Conservation (phyloP, 2,329 filamentous ascomycete genomes). For the Venturia aucupariae region DNA sequence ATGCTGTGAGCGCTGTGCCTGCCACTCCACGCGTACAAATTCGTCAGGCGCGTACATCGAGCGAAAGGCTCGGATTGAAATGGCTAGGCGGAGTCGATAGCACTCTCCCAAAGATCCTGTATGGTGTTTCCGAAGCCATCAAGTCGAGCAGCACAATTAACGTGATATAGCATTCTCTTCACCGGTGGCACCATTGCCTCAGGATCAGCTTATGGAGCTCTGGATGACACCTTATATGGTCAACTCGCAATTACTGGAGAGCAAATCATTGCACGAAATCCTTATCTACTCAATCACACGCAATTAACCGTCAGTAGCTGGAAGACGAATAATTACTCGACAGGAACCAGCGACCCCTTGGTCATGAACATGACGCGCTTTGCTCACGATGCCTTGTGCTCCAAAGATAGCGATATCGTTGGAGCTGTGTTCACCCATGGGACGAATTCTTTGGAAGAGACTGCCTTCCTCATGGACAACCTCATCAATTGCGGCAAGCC, state of each 20-base stretch:
- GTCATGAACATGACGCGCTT: constrained; percentile 27
- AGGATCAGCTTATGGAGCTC: neutral
- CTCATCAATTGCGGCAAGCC: constrained; percentile 24
- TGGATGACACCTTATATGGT: neutral
- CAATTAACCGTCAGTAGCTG: neutral
- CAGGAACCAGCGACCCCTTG: constrained; percentile 23
- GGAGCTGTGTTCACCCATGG: constrained; percentile 24
- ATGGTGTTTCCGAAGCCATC: neutral
- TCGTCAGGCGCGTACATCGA: neutral
- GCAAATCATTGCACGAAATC: neutral
- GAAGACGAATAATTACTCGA: constrained; percentile 18
- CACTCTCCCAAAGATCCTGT: neutral
- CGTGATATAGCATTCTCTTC: neutral
- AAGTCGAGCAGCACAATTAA: neutral
- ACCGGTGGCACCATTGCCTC: neutral
- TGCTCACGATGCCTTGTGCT: constrained; percentile 22
- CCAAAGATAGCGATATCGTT: constrained; percentile 22
- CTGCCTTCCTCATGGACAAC: constrained; percentile 22
- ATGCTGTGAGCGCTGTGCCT: neutral
- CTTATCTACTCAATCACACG: neutral
- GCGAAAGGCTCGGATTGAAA: neutral
- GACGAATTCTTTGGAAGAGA: constrained; percentile 25
- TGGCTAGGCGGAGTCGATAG: neutral
- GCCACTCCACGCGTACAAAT: neutral
- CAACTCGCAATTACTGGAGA: neutral